Base-by-base conservation (phyloP, 345 rosid species). In the Acer negundo region DNA sequence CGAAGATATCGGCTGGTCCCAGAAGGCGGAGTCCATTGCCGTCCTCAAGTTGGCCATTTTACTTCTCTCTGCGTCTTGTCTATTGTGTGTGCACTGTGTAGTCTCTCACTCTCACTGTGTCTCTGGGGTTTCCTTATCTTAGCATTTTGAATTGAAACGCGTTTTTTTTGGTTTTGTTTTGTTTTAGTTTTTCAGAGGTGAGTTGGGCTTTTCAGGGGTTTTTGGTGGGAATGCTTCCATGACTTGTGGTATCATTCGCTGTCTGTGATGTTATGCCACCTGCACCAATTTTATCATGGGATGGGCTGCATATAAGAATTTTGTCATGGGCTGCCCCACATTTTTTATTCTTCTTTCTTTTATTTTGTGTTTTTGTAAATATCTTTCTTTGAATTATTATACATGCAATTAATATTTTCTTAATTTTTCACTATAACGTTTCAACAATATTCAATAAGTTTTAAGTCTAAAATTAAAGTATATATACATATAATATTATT, bases 21-120 rank as follows among this genome's bases (percentile, higher is more conserved):
- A 90, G 80, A 89, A 95, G 0, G 78, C 89, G 0, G 97, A 91
- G 84, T 91, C 97, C 85, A 93, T 82, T 51, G 97, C 98, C 78
- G 97, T 84, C 83, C 82, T 82, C 53, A 95, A 79, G 75, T 88
- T 87, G 71, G 92, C 94, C 98, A 93, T 93, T 87, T 73, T 68
- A 71, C 42, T 31, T 40, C 73, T 40, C 23, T 0, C 20, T 28
- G 44, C 6, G 42, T 7, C 44, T 40, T 40, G 44, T 40, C 8
- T 40, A 40, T 5, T 42, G 38, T 8, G 46, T 42, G 46, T 42
- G 46, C 1, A 42, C 46, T 42, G 46, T 40, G 46, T 7, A 42
- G 10, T 42, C 46, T 42, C 46, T 20, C 44, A 17, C 23, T 62
- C 20, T 58, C n/a, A 35, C 38, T 0, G 38, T n/a, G 38, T 20